phyloP scores from a whole-genome alignment of 2,329 filamentous ascomycete species.

The Ceratocystis albifundus region DNA sequence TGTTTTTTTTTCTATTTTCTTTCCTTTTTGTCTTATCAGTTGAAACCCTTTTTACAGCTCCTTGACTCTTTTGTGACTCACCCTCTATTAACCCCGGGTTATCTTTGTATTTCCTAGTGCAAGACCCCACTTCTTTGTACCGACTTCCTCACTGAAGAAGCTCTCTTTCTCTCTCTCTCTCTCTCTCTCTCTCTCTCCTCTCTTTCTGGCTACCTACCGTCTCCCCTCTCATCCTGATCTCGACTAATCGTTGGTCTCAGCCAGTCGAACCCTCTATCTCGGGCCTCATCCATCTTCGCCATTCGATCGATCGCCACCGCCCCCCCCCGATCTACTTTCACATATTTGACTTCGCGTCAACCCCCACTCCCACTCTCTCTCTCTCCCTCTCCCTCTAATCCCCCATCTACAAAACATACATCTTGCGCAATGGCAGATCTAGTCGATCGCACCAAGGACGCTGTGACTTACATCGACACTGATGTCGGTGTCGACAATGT shows the following conservation, averaged over 20 bases:
- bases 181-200: not conserved
- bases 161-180: not conserved
- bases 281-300: too few species aligned
- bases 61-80: not conserved
- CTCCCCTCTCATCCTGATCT: not conserved
- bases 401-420: conserved; percentile 6
- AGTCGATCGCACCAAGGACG: conserved; percentile 40
- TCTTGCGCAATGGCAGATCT: conserved; percentile 36
- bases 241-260: too few species aligned
- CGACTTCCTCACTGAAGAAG: not conserved
- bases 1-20: too few species aligned
- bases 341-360: not conserved
- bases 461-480: conserved; percentile 63
- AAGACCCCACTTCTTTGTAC: not conserved
- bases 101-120: not conserved
- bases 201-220: not conserved
- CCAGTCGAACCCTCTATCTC: too few species aligned
- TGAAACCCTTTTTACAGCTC: not conserved
- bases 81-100: not conserved
- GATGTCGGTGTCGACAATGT: conserved; percentile 60
- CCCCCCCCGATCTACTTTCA: not conserved
- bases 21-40: not conserved
- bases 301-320: too few species aligned
- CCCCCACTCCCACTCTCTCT: not conserved
- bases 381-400: not conserved